Conservation (phyloP, 1,139 yeast genomes). For the Yamadazyma triangularis region DNA sequence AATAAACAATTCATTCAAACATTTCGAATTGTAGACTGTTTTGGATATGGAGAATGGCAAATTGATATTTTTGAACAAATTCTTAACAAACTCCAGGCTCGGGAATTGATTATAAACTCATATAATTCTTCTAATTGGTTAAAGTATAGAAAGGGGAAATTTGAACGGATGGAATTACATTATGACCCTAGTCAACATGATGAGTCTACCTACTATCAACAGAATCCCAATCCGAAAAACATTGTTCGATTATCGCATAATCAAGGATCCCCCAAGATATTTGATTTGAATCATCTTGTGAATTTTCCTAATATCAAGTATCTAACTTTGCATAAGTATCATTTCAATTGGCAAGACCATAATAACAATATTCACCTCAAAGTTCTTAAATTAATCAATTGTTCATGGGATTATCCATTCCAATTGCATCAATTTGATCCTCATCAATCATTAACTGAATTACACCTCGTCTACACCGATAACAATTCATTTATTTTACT, state of each 20-base stretch:
- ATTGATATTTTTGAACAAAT: constrained; percentile 23
- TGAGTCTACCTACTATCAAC: constrained; percentile 15
- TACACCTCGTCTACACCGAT: constrained; percentile 24
- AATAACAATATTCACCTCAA: constrained; percentile 9
- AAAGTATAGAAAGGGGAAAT: constrained; percentile 25
- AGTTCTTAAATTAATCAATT: constrained; percentile 20
- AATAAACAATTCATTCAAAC: constrained; percentile 12
- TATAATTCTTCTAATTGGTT: constrained; percentile 40
- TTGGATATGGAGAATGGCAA: constrained; percentile 42
- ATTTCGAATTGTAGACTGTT: constrained; percentile 28
- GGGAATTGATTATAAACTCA: constrained; percentile 25
- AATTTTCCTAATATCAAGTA: constrained; percentile 17
- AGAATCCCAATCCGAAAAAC: constrained; percentile 16
- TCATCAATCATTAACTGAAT: constrained; percentile 16
- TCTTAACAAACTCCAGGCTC: constrained; percentile 19
- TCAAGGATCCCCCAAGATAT: constrained; percentile 22
- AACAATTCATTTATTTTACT: constrained; percentile 31
- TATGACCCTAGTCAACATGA: constrained; percentile 19
- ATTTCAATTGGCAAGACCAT: constrained; percentile 27
- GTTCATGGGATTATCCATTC: constrained; percentile 47
- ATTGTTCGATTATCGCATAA: constrained; percentile 9
- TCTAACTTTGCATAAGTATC: constrained; percentile 25
- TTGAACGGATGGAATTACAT: constrained; percentile 23
- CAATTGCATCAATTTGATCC: constrained; percentile 28
- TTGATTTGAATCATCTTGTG: constrained; percentile 28